Evolutionary conservation across 164 flowering plant genomes (phyloP).

Genomic region (Stephania cephalantha): DNA sequence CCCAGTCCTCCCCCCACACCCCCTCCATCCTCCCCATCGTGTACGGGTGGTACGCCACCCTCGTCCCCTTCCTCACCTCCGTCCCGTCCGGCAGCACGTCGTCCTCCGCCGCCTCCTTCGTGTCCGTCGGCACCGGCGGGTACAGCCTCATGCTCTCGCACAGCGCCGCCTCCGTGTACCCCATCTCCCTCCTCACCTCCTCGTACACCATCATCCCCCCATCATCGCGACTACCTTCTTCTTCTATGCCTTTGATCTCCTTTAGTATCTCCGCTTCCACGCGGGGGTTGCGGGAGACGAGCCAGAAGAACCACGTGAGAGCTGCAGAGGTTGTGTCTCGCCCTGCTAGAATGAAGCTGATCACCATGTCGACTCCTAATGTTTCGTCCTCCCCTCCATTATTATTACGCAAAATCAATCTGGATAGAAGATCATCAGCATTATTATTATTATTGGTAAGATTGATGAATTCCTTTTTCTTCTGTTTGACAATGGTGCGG

Average conservation of each 20-base stretch:
- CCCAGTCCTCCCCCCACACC: slow-evolving; percentile 47
- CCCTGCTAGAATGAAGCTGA: slow-evolving; percentile 36
- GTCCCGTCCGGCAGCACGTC: slow-evolving; percentile 61
- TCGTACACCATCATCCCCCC: slow-evolving; percentile 10
- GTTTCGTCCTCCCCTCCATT: slow-evolving; percentile 32
- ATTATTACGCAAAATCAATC: slow-evolving; percentile 25
- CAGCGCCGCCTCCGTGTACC: slow-evolving; percentile 39
- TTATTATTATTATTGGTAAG: too few species aligned
- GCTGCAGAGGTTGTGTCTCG: slow-evolving; percentile 34
- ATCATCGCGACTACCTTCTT: too few species aligned
- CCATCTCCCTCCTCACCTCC: slow-evolving; percentile 40
- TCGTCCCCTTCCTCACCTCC: slow-evolving; percentile 36
- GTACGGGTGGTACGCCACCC: slow-evolving; percentile 40
- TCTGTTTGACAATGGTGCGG: slow-evolving; percentile 23
- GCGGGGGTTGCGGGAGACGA: slow-evolving; percentile 13
- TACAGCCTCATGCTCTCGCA: slow-evolving; percentile 52
- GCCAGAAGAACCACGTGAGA: slow-evolving; percentile 36
- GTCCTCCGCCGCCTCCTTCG: slow-evolving; percentile 31
- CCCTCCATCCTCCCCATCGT: slow-evolving; percentile 53
- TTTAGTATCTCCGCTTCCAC: slow-evolving; percentile 20
- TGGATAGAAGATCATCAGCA: slow-evolving; percentile 29
- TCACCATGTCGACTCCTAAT: slow-evolving; percentile 27
- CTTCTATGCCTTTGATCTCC: slow-evolving; percentile 15
- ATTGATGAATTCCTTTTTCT: slow-evolving; percentile 20
- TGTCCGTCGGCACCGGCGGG: slow-evolving; percentile 44